These are phyloP conservation scores for Chytriomyces sp. DNA, from an alignment of 192 early-diverging fungal species.

Conservation along the genomic window DNA sequence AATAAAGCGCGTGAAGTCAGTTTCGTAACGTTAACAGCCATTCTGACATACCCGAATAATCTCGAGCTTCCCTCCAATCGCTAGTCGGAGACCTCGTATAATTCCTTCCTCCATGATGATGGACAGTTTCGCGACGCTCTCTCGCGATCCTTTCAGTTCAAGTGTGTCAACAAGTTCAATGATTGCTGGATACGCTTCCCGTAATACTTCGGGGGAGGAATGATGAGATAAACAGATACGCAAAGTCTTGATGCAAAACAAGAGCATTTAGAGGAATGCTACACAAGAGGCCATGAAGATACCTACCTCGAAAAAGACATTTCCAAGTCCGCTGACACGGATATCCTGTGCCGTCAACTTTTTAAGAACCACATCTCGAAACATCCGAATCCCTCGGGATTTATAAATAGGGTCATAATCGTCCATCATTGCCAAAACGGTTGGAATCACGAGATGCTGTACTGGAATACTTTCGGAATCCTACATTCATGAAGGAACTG, in stretches of 20 bases:
- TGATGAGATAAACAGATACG: slow-evolving; percentile 38
- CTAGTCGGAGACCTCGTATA: slow-evolving; percentile 37
- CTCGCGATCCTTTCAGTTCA: slow-evolving; percentile 28
- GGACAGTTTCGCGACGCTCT: slow-evolving; percentile 24
- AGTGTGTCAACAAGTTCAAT: slow-evolving; percentile 32
- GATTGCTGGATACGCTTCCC: slow-evolving; percentile 33
- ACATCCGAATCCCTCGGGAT: slow-evolving; percentile 29
- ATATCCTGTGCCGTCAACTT: slow-evolving; percentile 33
- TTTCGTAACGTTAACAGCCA: neutral
- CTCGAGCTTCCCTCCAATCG: slow-evolving; percentile 43
- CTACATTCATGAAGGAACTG: slow-evolving; percentile 11
- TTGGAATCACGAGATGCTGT: slow-evolving; percentile 42
- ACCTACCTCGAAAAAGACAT: slow-evolving; percentile 47
- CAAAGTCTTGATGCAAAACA: slow-evolving; percentile 22
- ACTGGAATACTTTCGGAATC: slow-evolving; percentile 29
- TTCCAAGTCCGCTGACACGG: slow-evolving; percentile 37
- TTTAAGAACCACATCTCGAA: slow-evolving; percentile 24
- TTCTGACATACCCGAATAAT: slow-evolving; percentile 33
- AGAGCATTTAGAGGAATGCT: neutral
- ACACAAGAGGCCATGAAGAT: neutral
- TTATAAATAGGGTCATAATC: slow-evolving; percentile 48
- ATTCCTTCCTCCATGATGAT: slow-evolving; percentile 41
- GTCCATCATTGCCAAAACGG: slow-evolving; percentile 43
- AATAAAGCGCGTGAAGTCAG: neutral
- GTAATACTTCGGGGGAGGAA: slow-evolving; percentile 29